Percentiles rank a stretch among this genome's conserved stretches.
phyloP scores from a whole-genome alignment of 192 early-diverging fungal genomes.

The Dissophora globulifera region DNA sequence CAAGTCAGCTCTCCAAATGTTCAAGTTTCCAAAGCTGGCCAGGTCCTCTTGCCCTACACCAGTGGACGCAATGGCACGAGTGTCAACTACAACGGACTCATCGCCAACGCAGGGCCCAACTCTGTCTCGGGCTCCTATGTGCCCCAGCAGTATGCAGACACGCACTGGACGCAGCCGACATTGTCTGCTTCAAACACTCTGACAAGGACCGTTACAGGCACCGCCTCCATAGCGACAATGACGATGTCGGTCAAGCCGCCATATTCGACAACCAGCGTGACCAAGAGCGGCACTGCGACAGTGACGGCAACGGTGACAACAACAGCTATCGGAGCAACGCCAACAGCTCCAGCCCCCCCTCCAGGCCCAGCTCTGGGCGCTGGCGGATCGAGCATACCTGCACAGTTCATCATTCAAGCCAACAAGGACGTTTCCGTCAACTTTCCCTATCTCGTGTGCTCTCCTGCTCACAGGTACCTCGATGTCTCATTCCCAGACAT shows the following conservation, averaged over 20 bases:
- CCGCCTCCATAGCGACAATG: too few relatives aligned
- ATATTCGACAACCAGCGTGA: neutral
- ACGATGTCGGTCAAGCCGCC: too few relatives aligned
- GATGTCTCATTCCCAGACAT: too few relatives aligned
- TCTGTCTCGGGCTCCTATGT: conserved; percentile 13
- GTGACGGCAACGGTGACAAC: neutral
- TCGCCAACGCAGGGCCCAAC: neutral
- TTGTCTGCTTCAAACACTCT: neutral
- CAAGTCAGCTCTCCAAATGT: conserved; percentile 13
- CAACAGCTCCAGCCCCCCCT: neutral
- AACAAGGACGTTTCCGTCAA: conserved; percentile 31
- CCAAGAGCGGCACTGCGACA: neutral
- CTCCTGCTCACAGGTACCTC: neutral
- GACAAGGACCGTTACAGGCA: conserved; percentile 2
- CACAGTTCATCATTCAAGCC: conserved; percentile 35
- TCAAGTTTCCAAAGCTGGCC: conserved; percentile 18
- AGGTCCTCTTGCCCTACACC: conserved; percentile 26
- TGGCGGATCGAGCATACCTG: conserved; percentile 11
- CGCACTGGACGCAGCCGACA: neutral
- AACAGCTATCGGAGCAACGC: neutral
- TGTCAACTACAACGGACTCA: conserved; percentile 16
- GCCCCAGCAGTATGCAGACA: neutral
- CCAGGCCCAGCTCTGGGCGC: conserved; percentile 12
- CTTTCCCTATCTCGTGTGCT: conserved; percentile 19
- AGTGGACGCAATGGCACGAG: neutral